phyloP scores from a whole-genome alignment of 1,284 basidiomycete genomes.

The Ceratobasidium sp. region DNA sequence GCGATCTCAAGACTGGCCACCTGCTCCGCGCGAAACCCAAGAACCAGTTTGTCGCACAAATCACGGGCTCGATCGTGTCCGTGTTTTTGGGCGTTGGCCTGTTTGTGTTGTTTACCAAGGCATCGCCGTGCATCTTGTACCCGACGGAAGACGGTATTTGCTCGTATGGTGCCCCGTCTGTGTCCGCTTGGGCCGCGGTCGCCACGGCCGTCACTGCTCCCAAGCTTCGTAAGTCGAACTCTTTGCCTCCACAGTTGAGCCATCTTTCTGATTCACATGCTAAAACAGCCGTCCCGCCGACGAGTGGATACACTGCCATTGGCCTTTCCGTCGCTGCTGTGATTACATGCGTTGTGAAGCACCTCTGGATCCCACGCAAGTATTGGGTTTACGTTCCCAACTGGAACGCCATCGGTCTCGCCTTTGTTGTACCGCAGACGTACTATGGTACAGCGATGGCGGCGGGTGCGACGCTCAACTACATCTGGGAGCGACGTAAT shows the following conservation, averaged over 20 bases:
- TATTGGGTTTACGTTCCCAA: constrained; percentile 64
- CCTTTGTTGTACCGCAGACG: constrained; percentile 61
- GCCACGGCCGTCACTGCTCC: constrained; percentile 58
- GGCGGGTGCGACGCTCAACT: constrained; percentile 49
- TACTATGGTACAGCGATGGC: constrained; percentile 62
- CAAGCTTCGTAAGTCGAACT: constrained; percentile 41
- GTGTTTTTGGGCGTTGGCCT: constrained; percentile 65
- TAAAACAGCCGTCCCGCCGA: constrained; percentile 59
- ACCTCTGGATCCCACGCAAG: constrained; percentile 61
- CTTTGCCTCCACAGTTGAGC: neutral
- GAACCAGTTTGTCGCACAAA: constrained; percentile 70
- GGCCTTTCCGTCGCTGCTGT: constrained; percentile 60
- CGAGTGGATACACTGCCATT: constrained; percentile 70
- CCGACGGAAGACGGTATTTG: constrained; percentile 53
- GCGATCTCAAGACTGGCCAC: constrained; percentile 75
- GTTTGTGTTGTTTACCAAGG: constrained; percentile 68
- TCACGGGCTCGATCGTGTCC: constrained; percentile 63
- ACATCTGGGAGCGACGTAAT: constrained; percentile 60
- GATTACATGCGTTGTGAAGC: constrained; percentile 59
- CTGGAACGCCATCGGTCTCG: constrained; percentile 68
- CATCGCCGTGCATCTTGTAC: constrained; percentile 68
- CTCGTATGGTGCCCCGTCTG: constrained; percentile 66
- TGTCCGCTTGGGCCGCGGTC: constrained; percentile 69
- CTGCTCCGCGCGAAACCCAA: constrained; percentile 69
- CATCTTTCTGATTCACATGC: neutral